These are phyloP conservation scores for Sphaerulina musiva DNA, from an alignment of 2,329 filamentous ascomycete species.

Conservation along the genomic window DNA sequence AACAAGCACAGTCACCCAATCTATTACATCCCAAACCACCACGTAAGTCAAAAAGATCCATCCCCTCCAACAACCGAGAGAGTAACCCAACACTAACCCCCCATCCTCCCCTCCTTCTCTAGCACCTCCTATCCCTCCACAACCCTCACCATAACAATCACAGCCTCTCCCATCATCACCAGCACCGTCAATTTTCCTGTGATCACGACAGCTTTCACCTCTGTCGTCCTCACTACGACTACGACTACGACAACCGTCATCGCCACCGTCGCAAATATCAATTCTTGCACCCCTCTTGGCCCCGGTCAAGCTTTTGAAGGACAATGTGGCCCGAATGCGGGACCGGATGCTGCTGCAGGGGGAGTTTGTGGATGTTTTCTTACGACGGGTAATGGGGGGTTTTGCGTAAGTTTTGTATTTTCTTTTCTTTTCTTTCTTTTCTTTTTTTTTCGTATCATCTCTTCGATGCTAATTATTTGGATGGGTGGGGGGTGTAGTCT, in stretches of 20 bases:
- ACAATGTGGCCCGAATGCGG: background rate
- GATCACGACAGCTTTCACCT: background rate
- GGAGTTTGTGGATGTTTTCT: background rate
- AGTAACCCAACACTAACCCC: too few relatives aligned
- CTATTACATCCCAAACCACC: background rate
- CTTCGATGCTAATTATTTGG: too few relatives aligned
- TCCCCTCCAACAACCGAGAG: too few relatives aligned
- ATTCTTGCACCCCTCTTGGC: background rate
- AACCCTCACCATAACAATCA: background rate
- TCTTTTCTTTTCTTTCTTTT: too few relatives aligned
- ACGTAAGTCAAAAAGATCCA: background rate
- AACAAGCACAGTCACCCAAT: background rate
- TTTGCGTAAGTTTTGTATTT: background rate
- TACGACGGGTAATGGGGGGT: background rate
- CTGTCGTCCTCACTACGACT: background rate
- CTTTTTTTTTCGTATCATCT: too few relatives aligned
- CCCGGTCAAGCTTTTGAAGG: background rate
- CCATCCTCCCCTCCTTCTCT: background rate
- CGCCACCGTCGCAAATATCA: background rate
- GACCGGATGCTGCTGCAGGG: background rate
- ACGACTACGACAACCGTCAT: background rate
- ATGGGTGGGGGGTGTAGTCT: too few relatives aligned
- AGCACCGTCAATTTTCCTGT: background rate
- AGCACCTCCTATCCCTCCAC: background rate
- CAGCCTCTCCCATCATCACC: background rate